Percentiles rank a stretch among this genome's conserved stretches.
phyloP scores from a whole-genome alignment of 2,329 filamentous ascomycete genomes.

The Didymellaceae sp. region DNA sequence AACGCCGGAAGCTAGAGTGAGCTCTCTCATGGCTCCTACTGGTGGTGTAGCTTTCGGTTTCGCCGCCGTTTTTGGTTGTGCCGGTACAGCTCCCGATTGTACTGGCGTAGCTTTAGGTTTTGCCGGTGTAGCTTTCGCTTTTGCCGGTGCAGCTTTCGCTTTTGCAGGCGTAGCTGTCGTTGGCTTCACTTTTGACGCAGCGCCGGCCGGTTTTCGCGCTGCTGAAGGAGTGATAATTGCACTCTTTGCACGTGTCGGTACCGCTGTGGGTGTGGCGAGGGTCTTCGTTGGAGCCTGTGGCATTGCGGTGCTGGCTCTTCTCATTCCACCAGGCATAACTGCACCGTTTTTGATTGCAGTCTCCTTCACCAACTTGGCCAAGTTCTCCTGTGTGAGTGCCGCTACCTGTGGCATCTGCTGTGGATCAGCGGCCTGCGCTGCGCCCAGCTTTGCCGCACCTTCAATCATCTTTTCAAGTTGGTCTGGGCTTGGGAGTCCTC shows the following conservation, averaged over 20 bases:
- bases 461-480: slow-evolving; percentile 49
- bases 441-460: slow-evolving; percentile 42
- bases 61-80: slow-evolving; percentile 10
- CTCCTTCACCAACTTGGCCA: slow-evolving; percentile 48
- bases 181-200: slow-evolving; percentile 12
- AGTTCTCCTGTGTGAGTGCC: slow-evolving; percentile 46
- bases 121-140: slow-evolving; percentile 11
- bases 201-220: slow-evolving; percentile 21
- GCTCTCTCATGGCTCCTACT: slow-evolving; percentile 36
- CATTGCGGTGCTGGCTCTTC: slow-evolving; percentile 38
- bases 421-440: slow-evolving; percentile 37
- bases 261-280: slow-evolving; percentile 24
- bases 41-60: slow-evolving; percentile 25
- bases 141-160: slow-evolving; percentile 12
- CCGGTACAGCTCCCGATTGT: slow-evolving; percentile 13
- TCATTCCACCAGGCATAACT: slow-evolving; percentile 40
- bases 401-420: slow-evolving; percentile 37
- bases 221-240: slow-evolving; percentile 27
- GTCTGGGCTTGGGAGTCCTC: slow-evolving; percentile 43
- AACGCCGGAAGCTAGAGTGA: slow-evolving; percentile 41
- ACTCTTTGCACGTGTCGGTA: slow-evolving; percentile 34
- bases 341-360: slow-evolving; percentile 46
- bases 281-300: slow-evolving; percentile 34
- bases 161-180: slow-evolving; percentile 19
- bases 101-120: slow-evolving; percentile 17